These are phyloP conservation scores for Claviceps quebecensis DNA, from an alignment of 2,329 filamentous ascomycete genomes.

Conservation along the genomic window DNA sequence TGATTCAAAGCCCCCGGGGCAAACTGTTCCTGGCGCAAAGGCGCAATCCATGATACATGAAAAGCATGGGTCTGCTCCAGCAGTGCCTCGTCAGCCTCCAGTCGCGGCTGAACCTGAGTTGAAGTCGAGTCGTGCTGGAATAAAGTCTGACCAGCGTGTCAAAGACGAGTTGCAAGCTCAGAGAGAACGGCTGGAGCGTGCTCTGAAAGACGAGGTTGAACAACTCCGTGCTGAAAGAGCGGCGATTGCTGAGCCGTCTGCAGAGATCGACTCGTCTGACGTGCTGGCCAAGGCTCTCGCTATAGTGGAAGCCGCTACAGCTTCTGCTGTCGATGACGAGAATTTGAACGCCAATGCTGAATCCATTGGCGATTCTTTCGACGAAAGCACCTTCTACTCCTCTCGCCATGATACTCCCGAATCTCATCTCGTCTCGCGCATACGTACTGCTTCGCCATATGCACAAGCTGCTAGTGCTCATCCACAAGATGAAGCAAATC, in stretches of 20 bases:
- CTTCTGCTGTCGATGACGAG: conserved; percentile 42
- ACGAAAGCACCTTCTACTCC: conserved; percentile 92
- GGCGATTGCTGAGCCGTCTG: conserved; percentile 36
- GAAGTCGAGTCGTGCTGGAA: conserved; percentile 65
- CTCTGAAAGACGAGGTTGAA: conserved; percentile 64
- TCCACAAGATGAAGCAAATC: conserved; percentile 7
- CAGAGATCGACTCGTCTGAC: conserved; percentile 58
- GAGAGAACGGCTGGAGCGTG: conserved; percentile 66
- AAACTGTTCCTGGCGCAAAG: neutral
- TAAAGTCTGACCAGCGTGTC: conserved; percentile 69
- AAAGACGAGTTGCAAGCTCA: conserved; percentile 70
- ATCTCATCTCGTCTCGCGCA: conserved; percentile 31
- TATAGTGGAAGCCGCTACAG: conserved; percentile 55
- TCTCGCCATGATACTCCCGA: conserved; percentile 74
- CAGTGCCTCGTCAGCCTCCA: conserved; percentile 16
- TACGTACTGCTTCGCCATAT: conserved; percentile 32
- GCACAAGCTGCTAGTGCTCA: conserved; percentile 8
- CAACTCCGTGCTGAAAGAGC: conserved; percentile 35
- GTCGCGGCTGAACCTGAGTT: conserved; percentile 50
- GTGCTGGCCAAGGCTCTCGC: conserved; percentile 58
- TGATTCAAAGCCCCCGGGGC: conserved; percentile 4
- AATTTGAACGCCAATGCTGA: conserved; percentile 40
- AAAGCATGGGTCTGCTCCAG: neutral
- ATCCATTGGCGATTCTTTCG: conserved; percentile 64
- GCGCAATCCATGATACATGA: neutral